Evolutionary conservation across 2,329 filamentous ascomycete genomes (phyloP).

Genomic region (Colletotrichum navitas): DNA sequence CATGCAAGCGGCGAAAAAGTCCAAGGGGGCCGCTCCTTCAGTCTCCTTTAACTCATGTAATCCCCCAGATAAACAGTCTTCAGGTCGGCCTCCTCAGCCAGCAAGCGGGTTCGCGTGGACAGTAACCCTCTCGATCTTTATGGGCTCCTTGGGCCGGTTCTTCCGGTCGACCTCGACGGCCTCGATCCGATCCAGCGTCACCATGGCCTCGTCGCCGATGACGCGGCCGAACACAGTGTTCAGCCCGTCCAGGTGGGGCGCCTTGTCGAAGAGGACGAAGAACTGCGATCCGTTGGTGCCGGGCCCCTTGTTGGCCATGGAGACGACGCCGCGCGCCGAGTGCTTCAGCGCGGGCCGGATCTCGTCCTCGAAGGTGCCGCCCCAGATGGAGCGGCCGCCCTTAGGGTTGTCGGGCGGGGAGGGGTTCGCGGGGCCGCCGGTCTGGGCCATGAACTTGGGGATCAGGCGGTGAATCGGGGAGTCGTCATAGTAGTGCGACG

Average conservation of each 20-base stretch:
- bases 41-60: not conserved
- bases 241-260: conserved; percentile 84
- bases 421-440: conserved; percentile 72
- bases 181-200: conserved; percentile 79
- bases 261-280: conserved; percentile 82
- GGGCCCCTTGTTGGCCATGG: conserved; percentile 84
- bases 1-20: not conserved
- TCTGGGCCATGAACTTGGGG: conserved; percentile 84
- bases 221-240: conserved; percentile 88
- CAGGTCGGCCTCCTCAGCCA: conserved; percentile 54
- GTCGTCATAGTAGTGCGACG: conserved; percentile 79
- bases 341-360: conserved; percentile 78
- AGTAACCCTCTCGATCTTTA: conserved; percentile 76
- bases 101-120: conserved; percentile 86
- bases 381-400: conserved; percentile 80
- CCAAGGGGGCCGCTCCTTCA: not conserved
- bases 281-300: conserved; percentile 84
- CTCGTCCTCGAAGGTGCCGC: conserved; percentile 82
- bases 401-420: conserved; percentile 71
- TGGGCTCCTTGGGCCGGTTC: conserved; percentile 75
- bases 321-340: conserved; percentile 76
- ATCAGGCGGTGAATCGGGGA: conserved; percentile 87
- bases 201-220: conserved; percentile 72
- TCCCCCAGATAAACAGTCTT: not conserved
- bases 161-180: conserved; percentile 81